phyloP scores from a whole-genome alignment of 2,329 filamentous ascomycete species.

The Teratosphaeria gauchensis region DNA sequence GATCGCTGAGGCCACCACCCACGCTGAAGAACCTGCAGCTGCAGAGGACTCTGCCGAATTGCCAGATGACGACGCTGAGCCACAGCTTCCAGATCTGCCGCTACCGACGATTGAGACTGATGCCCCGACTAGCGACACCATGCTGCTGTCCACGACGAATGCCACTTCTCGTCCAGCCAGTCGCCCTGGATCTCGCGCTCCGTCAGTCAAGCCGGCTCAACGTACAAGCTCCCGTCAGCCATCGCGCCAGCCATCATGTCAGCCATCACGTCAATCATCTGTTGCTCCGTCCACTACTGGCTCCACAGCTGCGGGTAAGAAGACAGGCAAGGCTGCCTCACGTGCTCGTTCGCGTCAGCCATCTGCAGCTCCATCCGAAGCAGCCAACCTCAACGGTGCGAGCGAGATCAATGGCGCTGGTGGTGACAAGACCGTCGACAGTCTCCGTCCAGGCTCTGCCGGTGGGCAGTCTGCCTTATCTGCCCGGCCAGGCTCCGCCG shows the following conservation, averaged over 20 bases:
- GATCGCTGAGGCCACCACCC: background rate
- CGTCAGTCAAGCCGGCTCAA: conserved; percentile 4
- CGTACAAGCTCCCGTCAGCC: background rate
- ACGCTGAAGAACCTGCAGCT: background rate
- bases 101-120: background rate
- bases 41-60: background rate
- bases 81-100: background rate
- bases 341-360: background rate
- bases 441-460: background rate
- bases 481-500: background rate
- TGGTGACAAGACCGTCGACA: background rate
- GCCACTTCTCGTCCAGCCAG: background rate
- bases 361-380: background rate
- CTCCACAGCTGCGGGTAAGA: background rate
- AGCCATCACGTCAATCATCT: background rate
- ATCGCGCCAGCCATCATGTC: background rate
- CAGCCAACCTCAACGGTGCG: background rate
- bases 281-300: background rate
- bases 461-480: background rate
- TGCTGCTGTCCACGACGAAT: background rate
- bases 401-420: background rate
- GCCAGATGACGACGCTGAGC: background rate
- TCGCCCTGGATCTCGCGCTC: conserved; percentile 2
- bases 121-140: background rate
- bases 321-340: background rate